Base-by-base conservation (phyloP, 305 asterid genomes). In the Fraxinus sp. region DNA sequence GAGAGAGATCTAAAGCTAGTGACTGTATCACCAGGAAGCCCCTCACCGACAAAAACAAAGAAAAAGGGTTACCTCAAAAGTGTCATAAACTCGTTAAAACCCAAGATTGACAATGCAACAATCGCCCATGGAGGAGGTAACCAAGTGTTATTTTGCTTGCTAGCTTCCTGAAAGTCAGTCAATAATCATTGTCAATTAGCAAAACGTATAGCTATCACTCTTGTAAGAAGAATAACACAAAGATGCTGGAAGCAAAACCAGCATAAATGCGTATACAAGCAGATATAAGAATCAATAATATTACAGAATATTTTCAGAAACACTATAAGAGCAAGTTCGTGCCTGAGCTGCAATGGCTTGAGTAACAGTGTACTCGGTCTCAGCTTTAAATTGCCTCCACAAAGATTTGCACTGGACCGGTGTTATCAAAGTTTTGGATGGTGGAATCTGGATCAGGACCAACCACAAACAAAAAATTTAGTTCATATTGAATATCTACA, bases 341-440 rank as follows among this genome's bases (percentile, higher is more conserved):
- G 89, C 99, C 99, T 97, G 99, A 68, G 99, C 98, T 86, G 98
- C 85, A 82, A 94, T 92, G 79, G 99, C 99, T 89, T 97, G 99
- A 87, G 93, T 89, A 75, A 97, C 98, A 59, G 94, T 89, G 87
- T 94, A 94, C 91, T 96, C 98, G 0, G 98, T 96, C 90, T 96
- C 99, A 1, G 88, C 35, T 84, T 85, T 90, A 86, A 96, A 96
- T 87, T 94, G 98, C 89, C 97, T 91, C 99, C 98, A 96, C 86
- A 96, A 81, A 44, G 94, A 84, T 83, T 94, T 96, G 90, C 99
- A 94, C 93, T 94, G 99, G 78, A 96, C 97, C 24, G 99, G 99
- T 75, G 98, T 91, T 74, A 96, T 86, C 89, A 96, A 88, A 78
- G 99, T 96, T 87, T 91, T 96, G 4, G 95, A 86, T 82, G 97